Evolutionary conservation across 208 protist genomes (phyloP), one percentile per base, ranked within the genome.

Genomic region (Leishmania martiniquensis): DNA sequence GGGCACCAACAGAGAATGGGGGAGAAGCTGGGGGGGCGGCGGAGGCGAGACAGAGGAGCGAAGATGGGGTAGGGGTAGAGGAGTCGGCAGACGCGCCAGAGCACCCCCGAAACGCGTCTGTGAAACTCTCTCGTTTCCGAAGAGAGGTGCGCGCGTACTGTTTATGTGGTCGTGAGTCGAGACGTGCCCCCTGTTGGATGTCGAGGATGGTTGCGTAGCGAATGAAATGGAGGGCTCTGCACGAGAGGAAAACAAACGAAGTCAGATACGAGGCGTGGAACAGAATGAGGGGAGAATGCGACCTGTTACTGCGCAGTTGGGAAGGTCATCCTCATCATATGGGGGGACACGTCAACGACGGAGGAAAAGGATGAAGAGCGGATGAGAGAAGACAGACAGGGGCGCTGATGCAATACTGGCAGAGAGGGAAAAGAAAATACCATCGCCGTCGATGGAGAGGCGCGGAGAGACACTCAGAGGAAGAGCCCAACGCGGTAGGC

Each of bases 91-190:
- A 3, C 37, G 25, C 29, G 25, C 15, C 60, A 66, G 42, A 39
- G 34, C 17, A 66, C 60, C 34, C 60, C 60, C 34, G 60, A 66
- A 17, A 66, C n/a, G 34, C 60, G 60, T n/a, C 34, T 66, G 60
- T 44, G 42, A 51, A 2, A 1, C 10, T 34, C 6, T 29, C 10
- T 70, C 42, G 29, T 52, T 10, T 29, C 25, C 44, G 65, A 37
- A 6, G 25, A 70, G 13, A 74, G 6, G 3, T 62, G 0, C 45
- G 52, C 44, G 32, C 32, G 32, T 70, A 45, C 32, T 79, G 54
- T 62, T 0, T 47, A 34, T 72, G n/a, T 45, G 1, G 34, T 44
- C 15, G 37, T 71, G 42, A 45, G 42, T 70, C 42, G 0, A 25
- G 32, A n/a, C 7, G 25, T 70, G 51, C 25, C 42, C n/a, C 44